Conservation (phyloP, 306 rosid genomes). For the Begonia masoniana region DNA sequence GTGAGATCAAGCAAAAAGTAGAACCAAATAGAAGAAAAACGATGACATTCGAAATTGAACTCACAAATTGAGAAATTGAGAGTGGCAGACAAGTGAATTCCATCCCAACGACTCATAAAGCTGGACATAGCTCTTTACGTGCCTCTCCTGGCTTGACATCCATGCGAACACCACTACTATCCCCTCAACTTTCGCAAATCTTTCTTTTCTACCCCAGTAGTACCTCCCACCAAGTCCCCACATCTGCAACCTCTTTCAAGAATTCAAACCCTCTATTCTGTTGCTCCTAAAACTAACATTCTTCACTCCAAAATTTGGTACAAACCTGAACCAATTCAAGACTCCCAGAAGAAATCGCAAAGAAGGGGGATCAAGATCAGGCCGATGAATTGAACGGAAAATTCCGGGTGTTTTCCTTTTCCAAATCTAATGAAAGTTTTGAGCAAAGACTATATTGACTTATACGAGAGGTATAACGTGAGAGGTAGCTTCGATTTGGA, state of each 20-base stretch:
- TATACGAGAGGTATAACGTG: too few species aligned
- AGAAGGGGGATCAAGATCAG: too few species aligned
- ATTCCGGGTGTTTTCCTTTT: too few species aligned
- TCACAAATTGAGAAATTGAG: conserved; percentile 78
- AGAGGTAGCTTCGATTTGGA: too few species aligned
- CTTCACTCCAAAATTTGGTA: background rate
- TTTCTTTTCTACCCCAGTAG: conserved; percentile 71
- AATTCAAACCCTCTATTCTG: background rate
- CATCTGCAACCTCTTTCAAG: conserved; percentile 25
- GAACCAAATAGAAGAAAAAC: background rate
- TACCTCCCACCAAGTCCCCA: conserved; percentile 89
- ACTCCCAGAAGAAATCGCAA: too few species aligned
- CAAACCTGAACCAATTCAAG: too few species aligned
- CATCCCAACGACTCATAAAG: conserved; percentile 69
- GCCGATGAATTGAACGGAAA: too few species aligned
- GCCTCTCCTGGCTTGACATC: conserved; percentile 81
- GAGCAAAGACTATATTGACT: too few species aligned
- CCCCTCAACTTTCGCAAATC: conserved; percentile 40
- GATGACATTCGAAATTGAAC: conserved; percentile 13
- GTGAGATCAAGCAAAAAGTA: background rate
- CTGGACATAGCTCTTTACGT: conserved; percentile 52
- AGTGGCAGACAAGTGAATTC: conserved; percentile 73
- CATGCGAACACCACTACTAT: conserved; percentile 76
- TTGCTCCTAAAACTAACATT: background rate
- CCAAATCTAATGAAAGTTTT: too few species aligned